Evolutionary conservation across 2,329 filamentous ascomycete species (phyloP).

Genomic region (Gnomoniopsis sp.): DNA sequence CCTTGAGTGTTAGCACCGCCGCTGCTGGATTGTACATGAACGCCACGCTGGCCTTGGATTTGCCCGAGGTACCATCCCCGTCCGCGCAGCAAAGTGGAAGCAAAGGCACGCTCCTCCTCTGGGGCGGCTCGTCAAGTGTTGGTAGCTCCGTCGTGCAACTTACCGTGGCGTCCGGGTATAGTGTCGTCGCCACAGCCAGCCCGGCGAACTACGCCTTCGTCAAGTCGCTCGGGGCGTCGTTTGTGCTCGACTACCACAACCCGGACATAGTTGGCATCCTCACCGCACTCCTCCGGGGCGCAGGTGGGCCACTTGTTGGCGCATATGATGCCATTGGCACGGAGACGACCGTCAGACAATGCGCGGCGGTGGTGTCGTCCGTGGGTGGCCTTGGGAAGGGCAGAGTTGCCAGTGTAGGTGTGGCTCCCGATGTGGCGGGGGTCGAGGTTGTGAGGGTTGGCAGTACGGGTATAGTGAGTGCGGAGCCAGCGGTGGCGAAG

Average conservation of each 20-base stretch:
- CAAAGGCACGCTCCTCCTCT: constrained; percentile 34
- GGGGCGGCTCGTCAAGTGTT: constrained; percentile 44
- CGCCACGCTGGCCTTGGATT: constrained; percentile 19
- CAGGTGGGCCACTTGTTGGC: constrained; percentile 1
- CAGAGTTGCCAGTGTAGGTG: constrained; percentile 6
- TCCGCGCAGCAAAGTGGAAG: neutral
- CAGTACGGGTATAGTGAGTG: neutral
- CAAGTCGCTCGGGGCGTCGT: constrained; percentile 7
- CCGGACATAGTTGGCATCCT: constrained; percentile 20
- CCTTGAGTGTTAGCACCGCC: constrained; percentile 26
- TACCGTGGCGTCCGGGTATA: constrained; percentile 19
- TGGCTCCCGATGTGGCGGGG: neutral
- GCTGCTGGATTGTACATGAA: constrained; percentile 24
- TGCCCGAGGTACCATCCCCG: constrained; percentile 14
- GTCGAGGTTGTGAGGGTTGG: constrained; percentile 6
- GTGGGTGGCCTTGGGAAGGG: neutral
- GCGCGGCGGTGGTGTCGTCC: constrained; percentile 1
- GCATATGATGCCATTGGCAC: constrained; percentile 16
- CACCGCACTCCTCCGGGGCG: neutral
- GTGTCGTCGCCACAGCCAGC: constrained; percentile 13
- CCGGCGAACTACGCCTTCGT: constrained; percentile 11
- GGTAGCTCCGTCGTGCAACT: constrained; percentile 42
- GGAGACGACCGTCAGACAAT: constrained; percentile 3
- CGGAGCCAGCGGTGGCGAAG: constrained; percentile 1
- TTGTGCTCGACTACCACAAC: constrained; percentile 20